Conservation (phyloP, 2,329 filamentous ascomycete genomes). For the Penicillium hesseltinei region DNA sequence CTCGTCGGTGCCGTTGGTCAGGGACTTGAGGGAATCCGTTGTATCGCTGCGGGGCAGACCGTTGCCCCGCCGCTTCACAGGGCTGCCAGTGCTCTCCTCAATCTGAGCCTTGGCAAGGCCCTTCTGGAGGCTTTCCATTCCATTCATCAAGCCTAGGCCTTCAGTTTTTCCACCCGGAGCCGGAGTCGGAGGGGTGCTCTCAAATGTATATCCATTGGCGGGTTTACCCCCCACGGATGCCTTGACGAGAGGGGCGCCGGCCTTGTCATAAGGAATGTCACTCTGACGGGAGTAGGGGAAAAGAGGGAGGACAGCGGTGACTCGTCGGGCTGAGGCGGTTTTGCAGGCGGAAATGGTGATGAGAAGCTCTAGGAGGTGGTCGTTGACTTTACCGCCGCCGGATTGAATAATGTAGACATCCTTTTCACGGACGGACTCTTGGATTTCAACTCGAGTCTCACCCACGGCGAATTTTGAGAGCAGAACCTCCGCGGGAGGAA, state of each 20-base stretch:
- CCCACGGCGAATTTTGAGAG: slow-evolving; percentile 92
- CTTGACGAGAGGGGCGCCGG: slow-evolving; percentile 81
- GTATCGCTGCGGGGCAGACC: slow-evolving; percentile 40
- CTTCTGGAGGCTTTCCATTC: slow-evolving; percentile 68
- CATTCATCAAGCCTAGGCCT: slow-evolving; percentile 64
- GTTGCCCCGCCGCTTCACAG: slow-evolving; percentile 46
- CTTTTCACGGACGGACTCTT: slow-evolving; percentile 94
- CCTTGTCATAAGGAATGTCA: slow-evolving; percentile 95
- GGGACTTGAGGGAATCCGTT: slow-evolving; percentile 38
- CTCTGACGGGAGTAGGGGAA: slow-evolving; percentile 97
- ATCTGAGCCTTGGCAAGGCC: slow-evolving; percentile 68
- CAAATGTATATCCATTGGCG: slow-evolving; percentile 72
- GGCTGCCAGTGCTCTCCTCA: slow-evolving; percentile 50
- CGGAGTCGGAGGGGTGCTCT: slow-evolving; percentile 86
- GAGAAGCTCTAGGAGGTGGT: slow-evolving; percentile 92
- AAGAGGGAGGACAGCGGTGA: slow-evolving; percentile 89
- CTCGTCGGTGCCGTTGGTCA: slow-evolving; percentile 58
- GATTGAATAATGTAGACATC: slow-evolving; percentile 99
- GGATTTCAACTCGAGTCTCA: slow-evolving; percentile 91
- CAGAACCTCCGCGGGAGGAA: slow-evolving; percentile 79
- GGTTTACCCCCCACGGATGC: slow-evolving; percentile 47
- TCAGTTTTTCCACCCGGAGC: slow-evolving; percentile 67
- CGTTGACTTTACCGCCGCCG: slow-evolving; percentile 88
- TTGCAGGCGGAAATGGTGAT: slow-evolving; percentile 99
- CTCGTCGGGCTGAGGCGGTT: slow-evolving; percentile 83